Conservation (phyloP, 306 rosid species). For the Glycine soja region DNA sequence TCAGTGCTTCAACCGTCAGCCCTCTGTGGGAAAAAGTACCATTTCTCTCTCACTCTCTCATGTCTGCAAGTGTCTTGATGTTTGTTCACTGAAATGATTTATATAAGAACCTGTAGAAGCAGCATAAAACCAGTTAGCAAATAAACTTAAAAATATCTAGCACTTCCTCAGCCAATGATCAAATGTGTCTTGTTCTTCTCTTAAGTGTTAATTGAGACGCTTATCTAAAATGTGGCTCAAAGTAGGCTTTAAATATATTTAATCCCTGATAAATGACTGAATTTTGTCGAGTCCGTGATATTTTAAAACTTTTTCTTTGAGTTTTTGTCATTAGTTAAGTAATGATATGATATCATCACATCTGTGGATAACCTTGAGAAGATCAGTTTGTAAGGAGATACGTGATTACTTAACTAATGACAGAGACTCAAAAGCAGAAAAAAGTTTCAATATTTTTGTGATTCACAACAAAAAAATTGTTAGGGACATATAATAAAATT, state of each 20-base stretch:
- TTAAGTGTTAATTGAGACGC: background rate
- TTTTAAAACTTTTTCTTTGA: too few relatives aligned
- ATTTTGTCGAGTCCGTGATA: too few relatives aligned
- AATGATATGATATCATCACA: too few relatives aligned
- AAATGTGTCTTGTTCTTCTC: background rate
- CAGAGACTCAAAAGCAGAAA: too few relatives aligned
- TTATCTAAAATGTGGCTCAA: background rate
- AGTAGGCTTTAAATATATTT: background rate
- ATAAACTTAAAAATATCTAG: conserved; percentile 4
- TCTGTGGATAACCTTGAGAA: too few relatives aligned
- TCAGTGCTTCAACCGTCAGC: conserved; percentile 91
- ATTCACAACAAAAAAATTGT: too few relatives aligned
- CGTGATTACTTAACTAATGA: too few relatives aligned
- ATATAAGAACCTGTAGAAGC: background rate
- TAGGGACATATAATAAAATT: too few relatives aligned
- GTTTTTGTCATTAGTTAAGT: too few relatives aligned
- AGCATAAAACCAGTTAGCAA: background rate
- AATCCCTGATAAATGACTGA: too few relatives aligned
- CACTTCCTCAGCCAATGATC: background rate
- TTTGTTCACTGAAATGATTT: background rate
- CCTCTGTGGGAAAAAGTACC: conserved; percentile 74
- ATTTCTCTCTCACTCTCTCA: conserved; percentile 49
- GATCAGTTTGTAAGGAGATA: too few relatives aligned
- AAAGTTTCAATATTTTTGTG: too few relatives aligned
- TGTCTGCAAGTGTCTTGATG: background rate